Evolutionary conservation across 768 basidiomycete species (phyloP), one percentile per base, ranked within the genome.

Genomic region (Cystobasidium onofrii): DNA sequence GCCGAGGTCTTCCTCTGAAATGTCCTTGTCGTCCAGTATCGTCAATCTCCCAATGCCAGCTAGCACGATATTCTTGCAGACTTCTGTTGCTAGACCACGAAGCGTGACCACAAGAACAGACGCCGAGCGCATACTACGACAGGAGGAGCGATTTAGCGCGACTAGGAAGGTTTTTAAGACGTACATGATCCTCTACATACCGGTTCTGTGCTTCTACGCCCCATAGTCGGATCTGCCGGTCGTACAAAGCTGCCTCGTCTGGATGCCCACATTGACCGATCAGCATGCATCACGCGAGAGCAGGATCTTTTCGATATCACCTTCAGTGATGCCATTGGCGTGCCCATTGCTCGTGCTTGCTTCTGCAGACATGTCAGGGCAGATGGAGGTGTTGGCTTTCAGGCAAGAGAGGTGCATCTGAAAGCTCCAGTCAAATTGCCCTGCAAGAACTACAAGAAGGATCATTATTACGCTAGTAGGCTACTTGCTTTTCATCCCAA

Each of bases 211-310:
- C 96, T 81, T 97, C 96, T 50, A 97, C 86, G 55, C 96, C 96
- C 96, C 96, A 99, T 77, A 97, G 83, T 34, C 95, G 87, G 84
- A 98, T 96, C 81, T 98, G 94, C 31, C 95, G 88, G 81, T 98
- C 96, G 81, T 98, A 96, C 29, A 96, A 85, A 13, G 75, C 75
- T 9, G 78, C 78, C 64, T 79, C 78, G 39, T 79, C 78, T 74
- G 64, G 7, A 46, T 31, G 46, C 6, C 6, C 57, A 29, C 12
- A 20, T 6, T 39, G 46, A 50, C 46, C 46, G 46, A 31, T 31
- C 57, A 31, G 57, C 57, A 31, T 15, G 25, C 57, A 4, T 27
- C 25, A 60, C 27, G 57, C 57, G 33, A 60, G 9, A 10, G 54
- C 57, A 17, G 57, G 27, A 29, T 29, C 10, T 4, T 29, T 17